Base-by-base conservation (phyloP, 768 basidiomycete species). In the Chlorophyllum brunneum region DNA sequence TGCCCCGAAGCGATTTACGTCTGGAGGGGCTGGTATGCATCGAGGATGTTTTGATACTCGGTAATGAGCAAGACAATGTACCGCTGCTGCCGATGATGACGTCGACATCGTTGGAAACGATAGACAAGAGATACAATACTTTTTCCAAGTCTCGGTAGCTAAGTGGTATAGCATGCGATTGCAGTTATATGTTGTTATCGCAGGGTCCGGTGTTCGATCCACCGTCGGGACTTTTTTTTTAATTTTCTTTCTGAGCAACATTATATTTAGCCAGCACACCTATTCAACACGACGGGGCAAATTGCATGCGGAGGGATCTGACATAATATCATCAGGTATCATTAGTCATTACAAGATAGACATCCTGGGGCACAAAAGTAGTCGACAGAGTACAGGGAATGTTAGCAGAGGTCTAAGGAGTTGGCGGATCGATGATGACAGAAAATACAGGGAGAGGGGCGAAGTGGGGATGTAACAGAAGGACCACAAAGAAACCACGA, bases 141-240 rank as follows among this genome's bases (percentile, higher is more conserved):
- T 42, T 22, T 27, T 5, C 3, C 18, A n/a, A 16, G 54, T 56
- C 58, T 54, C 55, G 31, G 37, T 56, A 56, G 58, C 58, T 56
- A 49, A 56, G 58, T 55, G 56, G 58, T 59, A 24, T 50, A 59
- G 55, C 58, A 49, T 59, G 39, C 55, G 58, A 58, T 58, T 58
- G 55, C 58, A 56, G 53, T 37, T 5, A 2, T 3, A 1, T 4
- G 22, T 23, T n/a, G 18, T 29, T 49, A 55, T 55, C 57, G 55
- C 33, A 54, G 52, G 55, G 55, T 52, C 55, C 42, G 40, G 52
- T 51, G 48, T 59, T 56, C 58, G 34, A 51, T 37, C 48, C 55
- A 51, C 55, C 40, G 48, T 51, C 38, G 52, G 43, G 48, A 52
- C 55, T 56, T 18, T 13, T 30, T 48, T 43, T 54, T 30, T 23